Evolutionary conservation across 2,329 filamentous ascomycete genomes (phyloP), one percentile per base, ranked within the genome.

Genomic region (Diaporthe nobilis): DNA sequence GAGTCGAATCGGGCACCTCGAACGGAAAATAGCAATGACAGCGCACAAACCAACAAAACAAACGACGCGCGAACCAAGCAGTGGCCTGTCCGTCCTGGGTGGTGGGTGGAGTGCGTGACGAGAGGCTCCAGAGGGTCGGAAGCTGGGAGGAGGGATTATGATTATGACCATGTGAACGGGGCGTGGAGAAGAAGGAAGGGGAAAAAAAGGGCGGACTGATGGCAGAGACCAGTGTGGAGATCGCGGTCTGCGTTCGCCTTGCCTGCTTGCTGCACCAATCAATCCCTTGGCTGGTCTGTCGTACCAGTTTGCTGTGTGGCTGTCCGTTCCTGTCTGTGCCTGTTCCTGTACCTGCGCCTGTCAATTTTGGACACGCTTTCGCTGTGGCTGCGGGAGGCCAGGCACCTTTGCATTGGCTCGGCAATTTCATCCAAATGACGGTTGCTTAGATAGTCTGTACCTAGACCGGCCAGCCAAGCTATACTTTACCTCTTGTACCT

Each of bases 311-410:
- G 28, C 63, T 67, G 44, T 20, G n/a, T 65, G 61, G 4, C 15
- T 57, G 55, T 4, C 17, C 20, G 44, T 53, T 53, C 31, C 63
- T 55, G 49, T 25, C 49, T 53, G 49, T 55, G 4, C 68, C 47
- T 47, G 63, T 15, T 39, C 53, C 70, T 58, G 28, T 55, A 58
- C 42, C 53, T 68, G 47, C 57, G 47, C 72, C 75, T 70, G 58
- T 75, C 57, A 70, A 44, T 74, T 67, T 71, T 58, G 65, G 49
- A 74, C 75, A 75, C 75, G 73, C 72, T 47, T 75, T 44, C 60
- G 42, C 60, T 63, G 65, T 31, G 63, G 71, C 61, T 74, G 61
- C 72, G 53, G 63, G 57, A 60, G 28, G 37, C 2, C 7, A 58
- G 47, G 58, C 73, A 37, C 47, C 57, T 51, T 28, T 67, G 73